Evolutionary conservation across 768 basidiomycete genomes (phyloP).

Genomic region (Suillus decipiens): DNA sequence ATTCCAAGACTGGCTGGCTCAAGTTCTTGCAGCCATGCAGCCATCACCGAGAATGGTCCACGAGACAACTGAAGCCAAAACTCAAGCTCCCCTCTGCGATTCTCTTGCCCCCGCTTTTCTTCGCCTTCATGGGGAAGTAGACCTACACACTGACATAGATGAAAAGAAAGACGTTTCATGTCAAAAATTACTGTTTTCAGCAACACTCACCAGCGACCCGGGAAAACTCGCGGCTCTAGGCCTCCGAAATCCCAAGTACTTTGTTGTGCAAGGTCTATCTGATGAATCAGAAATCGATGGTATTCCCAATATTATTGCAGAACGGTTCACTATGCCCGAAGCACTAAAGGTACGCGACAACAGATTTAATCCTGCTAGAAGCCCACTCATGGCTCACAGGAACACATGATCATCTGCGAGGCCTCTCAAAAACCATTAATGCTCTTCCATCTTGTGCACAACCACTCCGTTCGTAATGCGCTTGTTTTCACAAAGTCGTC

Average conservation of each 20-base stretch:
- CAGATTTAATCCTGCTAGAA: neutral
- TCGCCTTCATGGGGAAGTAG: constrained; percentile 18
- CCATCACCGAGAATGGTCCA: constrained; percentile 33
- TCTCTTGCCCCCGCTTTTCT: constrained; percentile 65
- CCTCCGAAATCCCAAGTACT: constrained; percentile 81
- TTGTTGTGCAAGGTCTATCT: constrained; percentile 67
- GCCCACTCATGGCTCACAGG: constrained; percentile 45
- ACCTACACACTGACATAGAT: constrained; percentile 49
- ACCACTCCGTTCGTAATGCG: constrained; percentile 60
- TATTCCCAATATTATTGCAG: constrained; percentile 60
- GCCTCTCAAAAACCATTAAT: constrained; percentile 83
- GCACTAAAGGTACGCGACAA: constrained; percentile 61
- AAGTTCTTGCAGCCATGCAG: constrained; percentile 76
- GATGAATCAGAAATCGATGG: constrained; percentile 37
- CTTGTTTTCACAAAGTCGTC: constrained; percentile 97
- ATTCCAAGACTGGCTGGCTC: constrained; percentile 93
- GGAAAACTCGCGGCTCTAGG: constrained; percentile 86
- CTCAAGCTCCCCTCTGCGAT: constrained; percentile 28
- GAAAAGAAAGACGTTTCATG: constrained; percentile 69
- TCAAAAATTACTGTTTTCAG: constrained; percentile 95
- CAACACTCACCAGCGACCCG: constrained; percentile 92
- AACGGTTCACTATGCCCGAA: constrained; percentile 80
- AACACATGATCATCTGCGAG: constrained; percentile 83
- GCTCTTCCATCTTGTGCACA: constrained; percentile 83
- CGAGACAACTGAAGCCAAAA: constrained; percentile 5